Base-by-base conservation (phyloP, 306 rosid genomes). In the Glycyrrhiza uralensis region DNA sequence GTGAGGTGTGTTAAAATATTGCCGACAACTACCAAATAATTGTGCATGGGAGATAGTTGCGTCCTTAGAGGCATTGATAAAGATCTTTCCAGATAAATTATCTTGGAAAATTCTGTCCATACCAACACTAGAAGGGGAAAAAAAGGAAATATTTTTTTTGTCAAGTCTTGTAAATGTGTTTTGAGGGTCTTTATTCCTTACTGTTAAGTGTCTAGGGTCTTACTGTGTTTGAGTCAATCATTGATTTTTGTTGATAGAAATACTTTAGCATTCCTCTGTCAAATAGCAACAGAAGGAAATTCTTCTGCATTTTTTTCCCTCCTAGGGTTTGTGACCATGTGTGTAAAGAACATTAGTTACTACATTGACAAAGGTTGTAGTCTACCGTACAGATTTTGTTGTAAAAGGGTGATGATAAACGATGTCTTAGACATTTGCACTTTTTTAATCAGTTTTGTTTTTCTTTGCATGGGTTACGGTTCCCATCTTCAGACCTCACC, bases 321-420 rank as follows among this genome's bases (percentile, higher is more conserved):
- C 12, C 15, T 32, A 41, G 41, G 75, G 68, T 15, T 64, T 76
- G 60, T 55, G 66, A 62, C 32, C 13, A 66, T 77, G 74, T 51
- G 76, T 82, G 79, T 81, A 72, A 66, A 77, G 62, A 72, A 76
- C 63, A 60, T 42, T 30, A 58, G 30, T 58, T 52, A 72, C 61
- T 72, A 47, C 52, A 54, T 59, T 72, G 73, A 45, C 59, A 65
- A 41, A 32, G 45, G 20, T 58, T 49, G 66, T 71, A 78, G 12
- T 69, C 26, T 61, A 30, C 45, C 61, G 36, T 47, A 56, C 26
- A 11, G 66, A 73, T 68, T 65, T 54, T 71, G 45, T 63, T 69
- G 56, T 30, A 56, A 20, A 69, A 20, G 39, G 64, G 45, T 57
- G 73, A 38, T 65, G 74, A 65, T 56, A 42, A 32, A 24, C 29